Conservation (phyloP, 2,329 filamentous ascomycete species). For the Neophaeococcomyces aloes region DNA sequence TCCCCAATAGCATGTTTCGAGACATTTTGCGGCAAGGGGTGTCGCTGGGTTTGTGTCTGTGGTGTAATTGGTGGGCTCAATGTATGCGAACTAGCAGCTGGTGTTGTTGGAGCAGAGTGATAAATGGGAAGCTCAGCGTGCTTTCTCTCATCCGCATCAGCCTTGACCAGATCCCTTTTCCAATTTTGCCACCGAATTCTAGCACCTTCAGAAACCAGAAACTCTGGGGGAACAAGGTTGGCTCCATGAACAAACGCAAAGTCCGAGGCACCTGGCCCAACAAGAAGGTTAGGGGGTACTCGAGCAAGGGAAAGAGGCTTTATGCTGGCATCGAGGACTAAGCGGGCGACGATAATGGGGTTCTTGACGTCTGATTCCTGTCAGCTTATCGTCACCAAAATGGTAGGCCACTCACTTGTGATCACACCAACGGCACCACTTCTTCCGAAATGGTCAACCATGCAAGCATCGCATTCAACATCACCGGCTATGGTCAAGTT, state of each 20-base stretch:
- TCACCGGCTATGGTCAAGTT: constrained; percentile 83
- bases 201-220: constrained; percentile 68
- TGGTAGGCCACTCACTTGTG: constrained; percentile 51
- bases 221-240: constrained; percentile 60
- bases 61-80: constrained; percentile 6
- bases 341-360: constrained; percentile 74
- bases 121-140: constrained; percentile 5
- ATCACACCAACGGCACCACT: constrained; percentile 91
- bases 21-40: neutral
- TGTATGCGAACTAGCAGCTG: neutral
- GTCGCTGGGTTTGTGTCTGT: neutral
- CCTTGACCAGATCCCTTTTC: constrained; percentile 57
- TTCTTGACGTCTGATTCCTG: constrained; percentile 69
- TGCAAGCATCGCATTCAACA: constrained; percentile 88
- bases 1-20: neutral
- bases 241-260: constrained; percentile 76
- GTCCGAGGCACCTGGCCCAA: constrained; percentile 72
- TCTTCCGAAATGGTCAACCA: constrained; percentile 81
- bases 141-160: constrained; percentile 34
- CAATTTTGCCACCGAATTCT: constrained; percentile 70
- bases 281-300: constrained; percentile 84
- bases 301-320: constrained; percentile 70
- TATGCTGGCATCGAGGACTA: constrained; percentile 68
- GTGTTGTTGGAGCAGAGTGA: constrained; percentile 1
- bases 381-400: constrained; percentile 16